Conservation (phyloP, 352 stramenopile species). For the Phytopythium ostracodes region DNA sequence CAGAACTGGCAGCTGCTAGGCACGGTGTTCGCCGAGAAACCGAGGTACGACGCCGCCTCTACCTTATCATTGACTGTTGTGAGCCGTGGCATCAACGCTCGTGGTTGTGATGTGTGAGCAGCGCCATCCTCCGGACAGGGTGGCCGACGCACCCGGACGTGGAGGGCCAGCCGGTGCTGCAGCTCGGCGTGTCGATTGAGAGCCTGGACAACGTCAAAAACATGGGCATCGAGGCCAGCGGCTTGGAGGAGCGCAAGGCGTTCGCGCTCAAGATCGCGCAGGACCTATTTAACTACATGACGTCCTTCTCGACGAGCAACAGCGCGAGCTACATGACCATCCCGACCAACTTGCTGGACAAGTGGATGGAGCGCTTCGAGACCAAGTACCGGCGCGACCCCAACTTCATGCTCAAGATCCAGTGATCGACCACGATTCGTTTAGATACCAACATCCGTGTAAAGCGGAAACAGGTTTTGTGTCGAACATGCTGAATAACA, state of each 20-base stretch:
- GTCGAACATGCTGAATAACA: too few relatives aligned
- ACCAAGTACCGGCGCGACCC: constrained; percentile 82
- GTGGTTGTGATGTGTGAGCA: constrained; percentile 7
- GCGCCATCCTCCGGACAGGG: constrained; percentile 60
- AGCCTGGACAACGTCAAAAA: constrained; percentile 74
- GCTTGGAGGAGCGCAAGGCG: constrained; percentile 59
- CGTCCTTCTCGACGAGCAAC: constrained; percentile 79
- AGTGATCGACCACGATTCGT: neutral
- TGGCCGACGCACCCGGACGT: constrained; percentile 66
- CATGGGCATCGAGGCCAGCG: constrained; percentile 62
- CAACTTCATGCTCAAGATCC: constrained; percentile 91
- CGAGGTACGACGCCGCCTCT: constrained; percentile 11
- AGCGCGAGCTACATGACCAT: constrained; percentile 83
- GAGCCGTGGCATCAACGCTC: neutral
- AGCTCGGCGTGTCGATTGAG: constrained; percentile 71
- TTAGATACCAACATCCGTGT: too few relatives aligned
- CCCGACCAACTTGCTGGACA: constrained; percentile 89
- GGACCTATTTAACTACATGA: constrained; percentile 92
- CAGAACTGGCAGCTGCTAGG: constrained; percentile 71
- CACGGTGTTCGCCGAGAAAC: constrained; percentile 69
- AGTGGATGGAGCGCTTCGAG: constrained; percentile 91
- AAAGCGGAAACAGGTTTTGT: too few relatives aligned
- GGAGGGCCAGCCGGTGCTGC: constrained; percentile 44
- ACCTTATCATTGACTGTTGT: neutral
- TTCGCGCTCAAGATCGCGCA: constrained; percentile 91